Conservation (phyloP, 2,329 filamentous ascomycete species). For the Acarospora socialis region DNA sequence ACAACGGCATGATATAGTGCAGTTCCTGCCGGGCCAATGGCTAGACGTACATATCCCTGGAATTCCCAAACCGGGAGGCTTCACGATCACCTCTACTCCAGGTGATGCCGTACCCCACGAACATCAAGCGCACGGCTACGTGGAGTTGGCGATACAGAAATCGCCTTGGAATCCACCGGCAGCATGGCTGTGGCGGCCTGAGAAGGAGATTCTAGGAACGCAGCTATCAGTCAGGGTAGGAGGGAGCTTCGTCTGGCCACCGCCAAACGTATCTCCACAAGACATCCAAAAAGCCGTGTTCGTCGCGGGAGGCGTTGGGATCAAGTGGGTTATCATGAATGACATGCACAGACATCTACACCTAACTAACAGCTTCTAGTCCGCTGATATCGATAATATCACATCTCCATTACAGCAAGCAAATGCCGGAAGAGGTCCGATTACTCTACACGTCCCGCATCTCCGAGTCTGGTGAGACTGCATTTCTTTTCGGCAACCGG, state of each 20-base stretch:
- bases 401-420: slow-evolving; percentile 36
- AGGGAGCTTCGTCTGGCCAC: slow-evolving; percentile 70
- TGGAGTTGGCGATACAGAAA: slow-evolving; percentile 67
- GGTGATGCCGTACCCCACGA: slow-evolving; percentile 31
- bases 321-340: slow-evolving; percentile 43
- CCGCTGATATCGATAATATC: slow-evolving; percentile 62
- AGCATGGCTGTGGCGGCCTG: slow-evolving; percentile 57
- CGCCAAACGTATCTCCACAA: slow-evolving; percentile 24
- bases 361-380: slow-evolving; percentile 21
- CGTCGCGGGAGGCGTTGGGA: slow-evolving; percentile 57
- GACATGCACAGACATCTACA: neutral
- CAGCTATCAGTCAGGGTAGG: slow-evolving; percentile 57
- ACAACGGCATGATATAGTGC: no score
- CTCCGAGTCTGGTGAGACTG: slow-evolving; percentile 9
- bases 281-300: neutral
- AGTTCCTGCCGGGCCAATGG: slow-evolving; percentile 79
- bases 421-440: slow-evolving; percentile 32
- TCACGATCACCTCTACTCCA: slow-evolving; percentile 73
- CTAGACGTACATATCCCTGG: slow-evolving; percentile 66
- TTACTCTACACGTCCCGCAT: slow-evolving; percentile 49
- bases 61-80: slow-evolving; percentile 60
- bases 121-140: slow-evolving; percentile 31
- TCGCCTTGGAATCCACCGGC: slow-evolving; percentile 59
- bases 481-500: slow-evolving; percentile 35
- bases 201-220: slow-evolving; percentile 41